Evolutionary conservation across 2,329 filamentous ascomycete species (phyloP).

Genomic region (Cytospora chrysosperma): DNA sequence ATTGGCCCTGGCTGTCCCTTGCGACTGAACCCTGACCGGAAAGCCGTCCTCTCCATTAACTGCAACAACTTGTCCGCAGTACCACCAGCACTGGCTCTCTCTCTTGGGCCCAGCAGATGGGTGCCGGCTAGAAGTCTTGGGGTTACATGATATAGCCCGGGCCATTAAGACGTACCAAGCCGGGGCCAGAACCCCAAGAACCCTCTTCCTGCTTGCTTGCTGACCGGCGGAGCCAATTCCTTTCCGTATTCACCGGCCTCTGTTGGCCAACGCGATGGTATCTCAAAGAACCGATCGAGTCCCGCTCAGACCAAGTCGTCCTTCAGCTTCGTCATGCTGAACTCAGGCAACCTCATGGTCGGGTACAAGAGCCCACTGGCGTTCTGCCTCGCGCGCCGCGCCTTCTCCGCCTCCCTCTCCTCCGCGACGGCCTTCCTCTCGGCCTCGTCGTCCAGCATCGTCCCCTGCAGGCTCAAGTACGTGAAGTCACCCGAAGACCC

Average conservation of each 20-base stretch:
- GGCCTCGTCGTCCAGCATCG: conserved; percentile 69
- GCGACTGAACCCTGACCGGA: not conserved
- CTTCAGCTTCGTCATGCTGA: conserved; percentile 51
- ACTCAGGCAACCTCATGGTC: conserved; percentile 47
- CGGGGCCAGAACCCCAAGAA: not conserved
- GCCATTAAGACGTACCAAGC: not conserved
- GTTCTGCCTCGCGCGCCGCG: conserved; percentile 39
- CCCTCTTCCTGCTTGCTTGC: not conserved
- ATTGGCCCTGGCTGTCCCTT: not conserved
- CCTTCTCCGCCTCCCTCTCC: conserved; percentile 45
- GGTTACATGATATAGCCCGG: not conserved
- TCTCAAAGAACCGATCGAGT: not conserved
- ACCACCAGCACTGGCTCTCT: not conserved
- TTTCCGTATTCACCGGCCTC: not conserved
- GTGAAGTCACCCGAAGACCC: conserved; percentile 72
- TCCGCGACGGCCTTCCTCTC: conserved; percentile 60
- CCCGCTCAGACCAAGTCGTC: conserved; percentile 11
- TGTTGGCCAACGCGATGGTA: not conserved
- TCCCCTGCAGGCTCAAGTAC: conserved; percentile 83
- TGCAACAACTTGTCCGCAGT: not conserved
- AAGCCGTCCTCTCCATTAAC: not conserved
- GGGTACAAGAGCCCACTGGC: conserved; percentile 31
- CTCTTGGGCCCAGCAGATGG: not conserved
- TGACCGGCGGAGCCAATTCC: not conserved
- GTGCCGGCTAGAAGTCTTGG: not conserved